phyloP scores from a whole-genome alignment of 495 filamentous ascomycete species.

The Apiosordaria backusii region DNA sequence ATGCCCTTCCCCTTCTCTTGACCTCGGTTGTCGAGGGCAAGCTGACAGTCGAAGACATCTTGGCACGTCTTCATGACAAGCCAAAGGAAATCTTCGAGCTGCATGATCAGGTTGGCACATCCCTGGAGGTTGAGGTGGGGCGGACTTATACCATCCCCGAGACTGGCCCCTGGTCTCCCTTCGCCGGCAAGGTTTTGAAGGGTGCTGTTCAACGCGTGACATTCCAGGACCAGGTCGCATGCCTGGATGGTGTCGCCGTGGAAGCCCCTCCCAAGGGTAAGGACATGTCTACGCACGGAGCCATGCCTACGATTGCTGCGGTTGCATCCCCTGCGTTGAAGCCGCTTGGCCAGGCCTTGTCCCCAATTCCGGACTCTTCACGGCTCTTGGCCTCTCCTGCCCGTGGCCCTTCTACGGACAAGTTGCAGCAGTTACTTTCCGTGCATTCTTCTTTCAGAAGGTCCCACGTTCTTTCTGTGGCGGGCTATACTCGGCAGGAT shows the following conservation, averaged over 20 bases:
- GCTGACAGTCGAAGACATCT: slow-evolving; percentile 71
- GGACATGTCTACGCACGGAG: slow-evolving; percentile 73
- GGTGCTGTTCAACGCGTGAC: slow-evolving; percentile 74
- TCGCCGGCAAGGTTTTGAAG: slow-evolving; percentile 66
- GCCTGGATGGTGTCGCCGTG: slow-evolving; percentile 66
- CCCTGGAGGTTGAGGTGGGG: slow-evolving; percentile 71
- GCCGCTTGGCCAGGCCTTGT: slow-evolving; percentile 42
- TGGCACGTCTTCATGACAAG: slow-evolving; percentile 68
- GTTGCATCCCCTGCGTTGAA: slow-evolving; percentile 52
- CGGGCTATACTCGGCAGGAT: slow-evolving; percentile 79
- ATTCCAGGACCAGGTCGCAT: slow-evolving; percentile 73
- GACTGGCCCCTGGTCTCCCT: slow-evolving; percentile 65
- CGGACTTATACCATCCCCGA: slow-evolving; percentile 60
- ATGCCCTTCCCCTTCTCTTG: slow-evolving; percentile 73
- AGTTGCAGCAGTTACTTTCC: slow-evolving; percentile 64
- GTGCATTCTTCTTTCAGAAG: slow-evolving; percentile 76
- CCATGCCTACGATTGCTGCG: slow-evolving; percentile 46
- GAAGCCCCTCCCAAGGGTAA: slow-evolving; percentile 57
- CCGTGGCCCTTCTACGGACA: slow-evolving; percentile 27
- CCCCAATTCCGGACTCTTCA: slow-evolving; percentile 25
- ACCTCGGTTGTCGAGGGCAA: slow-evolving; percentile 74
- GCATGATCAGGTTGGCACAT: slow-evolving; percentile 73
- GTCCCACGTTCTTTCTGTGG: slow-evolving; percentile 82
- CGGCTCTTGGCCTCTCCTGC: background rate
- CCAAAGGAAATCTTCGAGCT: slow-evolving; percentile 84